Evolutionary conservation across 768 basidiomycete genomes (phyloP).

Genomic region (Phylloporus scabripes): DNA sequence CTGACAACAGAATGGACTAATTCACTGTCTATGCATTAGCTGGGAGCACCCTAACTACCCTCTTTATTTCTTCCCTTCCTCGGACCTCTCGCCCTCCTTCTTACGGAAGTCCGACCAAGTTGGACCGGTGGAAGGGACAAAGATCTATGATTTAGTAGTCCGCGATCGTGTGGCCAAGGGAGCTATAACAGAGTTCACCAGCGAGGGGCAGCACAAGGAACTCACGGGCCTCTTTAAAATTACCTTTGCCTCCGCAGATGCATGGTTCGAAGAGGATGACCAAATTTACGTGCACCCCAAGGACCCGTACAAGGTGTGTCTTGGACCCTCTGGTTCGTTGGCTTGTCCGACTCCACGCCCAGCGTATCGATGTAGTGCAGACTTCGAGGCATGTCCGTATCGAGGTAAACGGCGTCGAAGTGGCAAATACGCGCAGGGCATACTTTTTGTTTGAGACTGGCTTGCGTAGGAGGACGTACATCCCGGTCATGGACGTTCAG

Average conservation of each 20-base stretch:
- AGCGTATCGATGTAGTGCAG: conserved; percentile 59
- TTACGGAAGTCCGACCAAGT: conserved; percentile 30
- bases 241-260: conserved; percentile 46
- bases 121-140: conserved; percentile 27
- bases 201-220: conserved; percentile 28
- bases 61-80: conserved; percentile 45
- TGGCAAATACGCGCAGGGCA: conserved; percentile 53
- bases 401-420: conserved; percentile 55
- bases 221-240: conserved; percentile 47
- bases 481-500: conserved; percentile 51
- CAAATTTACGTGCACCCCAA: conserved; percentile 55
- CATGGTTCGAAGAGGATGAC: conserved; percentile 70
- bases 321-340: neutral
- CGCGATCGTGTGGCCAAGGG: conserved; percentile 34
- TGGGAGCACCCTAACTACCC: conserved; percentile 56
- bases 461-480: conserved; percentile 53
- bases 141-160: conserved; percentile 44
- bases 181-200: conserved; percentile 35
- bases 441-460: conserved; percentile 55
- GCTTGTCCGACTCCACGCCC: neutral
- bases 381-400: conserved; percentile 58
- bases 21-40: conserved; percentile 27
- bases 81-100: conserved; percentile 41
- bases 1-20: neutral
- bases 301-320: conserved; percentile 62